Conservation (phyloP, 2,329 filamentous ascomycete genomes). For the Aulographum hederae region DNA sequence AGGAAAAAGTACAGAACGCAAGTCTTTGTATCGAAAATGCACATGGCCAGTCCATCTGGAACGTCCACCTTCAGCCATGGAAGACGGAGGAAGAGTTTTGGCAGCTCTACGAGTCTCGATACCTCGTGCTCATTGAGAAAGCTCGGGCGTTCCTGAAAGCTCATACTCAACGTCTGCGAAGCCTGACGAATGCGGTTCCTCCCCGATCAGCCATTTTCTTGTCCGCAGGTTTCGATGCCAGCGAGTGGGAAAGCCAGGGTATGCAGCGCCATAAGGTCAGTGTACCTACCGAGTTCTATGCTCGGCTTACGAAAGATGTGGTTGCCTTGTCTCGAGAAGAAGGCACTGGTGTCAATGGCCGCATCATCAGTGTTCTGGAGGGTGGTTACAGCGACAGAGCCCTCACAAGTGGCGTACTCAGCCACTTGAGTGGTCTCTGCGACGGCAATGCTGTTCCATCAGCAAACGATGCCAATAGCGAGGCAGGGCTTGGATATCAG, state of each 20-base stretch:
- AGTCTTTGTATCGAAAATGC: conserved; percentile 89
- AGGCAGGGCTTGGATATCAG: conserved; percentile 35
- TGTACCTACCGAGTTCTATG: conserved; percentile 93
- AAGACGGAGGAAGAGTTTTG: conserved; percentile 72
- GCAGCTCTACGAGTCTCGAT: conserved; percentile 66
- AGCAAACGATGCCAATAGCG: conserved; percentile 9
- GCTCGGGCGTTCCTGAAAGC: conserved; percentile 55
- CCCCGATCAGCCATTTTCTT: conserved; percentile 83
- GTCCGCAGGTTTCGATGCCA: conserved; percentile 92
- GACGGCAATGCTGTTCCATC: conserved; percentile 26
- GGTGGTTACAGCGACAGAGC: conserved; percentile 92
- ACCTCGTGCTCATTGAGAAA: conserved; percentile 62
- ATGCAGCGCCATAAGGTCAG: conserved; percentile 97
- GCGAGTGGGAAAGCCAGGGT: conserved; percentile 75
- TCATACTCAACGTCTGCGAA: conserved; percentile 48
- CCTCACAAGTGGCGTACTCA: conserved; percentile 70
- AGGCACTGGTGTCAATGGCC: conserved; percentile 57
- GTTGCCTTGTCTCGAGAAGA: conserved; percentile 67
- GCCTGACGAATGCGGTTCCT: conserved; percentile 31
- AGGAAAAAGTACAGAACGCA: conserved; percentile 82
- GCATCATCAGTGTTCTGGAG: conserved; percentile 84
- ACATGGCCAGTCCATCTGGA: conserved; percentile 89
- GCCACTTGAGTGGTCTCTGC: conserved; percentile 71
- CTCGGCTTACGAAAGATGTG: conserved; percentile 71
- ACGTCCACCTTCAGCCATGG: conserved; percentile 84